A percentile compares a stretch with the other conserved stretches of the same genome.
These are phyloP conservation scores for Penicillium hordei DNA, from an alignment of 2,329 filamentous ascomycete genomes.

Conservation along the genomic window DNA sequence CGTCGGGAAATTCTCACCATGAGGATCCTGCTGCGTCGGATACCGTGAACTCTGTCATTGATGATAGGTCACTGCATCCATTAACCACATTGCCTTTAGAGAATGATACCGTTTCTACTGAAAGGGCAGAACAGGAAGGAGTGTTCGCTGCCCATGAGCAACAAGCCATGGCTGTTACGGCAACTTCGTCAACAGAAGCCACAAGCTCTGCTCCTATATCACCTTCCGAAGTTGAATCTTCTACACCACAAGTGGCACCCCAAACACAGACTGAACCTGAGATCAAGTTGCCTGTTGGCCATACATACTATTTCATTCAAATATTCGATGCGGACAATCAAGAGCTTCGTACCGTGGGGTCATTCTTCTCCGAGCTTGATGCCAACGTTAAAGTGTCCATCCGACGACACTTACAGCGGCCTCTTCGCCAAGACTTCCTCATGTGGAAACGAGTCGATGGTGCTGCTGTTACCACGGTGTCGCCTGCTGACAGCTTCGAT, in stretches of 20 bases:
- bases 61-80: not conserved
- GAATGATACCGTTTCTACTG: conserved; percentile 14
- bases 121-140: conserved; percentile 27
- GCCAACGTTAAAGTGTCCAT: conserved; percentile 44
- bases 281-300: conserved; percentile 31
- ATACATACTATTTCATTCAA: conserved; percentile 52
- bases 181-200: conserved; percentile 9
- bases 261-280: conserved; percentile 18
- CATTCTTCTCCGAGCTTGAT: conserved; percentile 43
- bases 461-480: conserved; percentile 36
- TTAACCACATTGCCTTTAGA: conserved; percentile 15
- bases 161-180: conserved; percentile 23
- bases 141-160: conserved; percentile 34
- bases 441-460: conserved; percentile 47
- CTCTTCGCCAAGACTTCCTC: conserved; percentile 41
- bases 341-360: conserved; percentile 41
- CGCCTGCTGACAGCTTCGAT: conserved; percentile 36
- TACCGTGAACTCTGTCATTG: not conserved
- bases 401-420: conserved; percentile 40
- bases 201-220: conserved; percentile 3
- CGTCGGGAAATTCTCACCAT: conserved; percentile 23
- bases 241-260: conserved; percentile 3
- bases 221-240: conserved; percentile 15
- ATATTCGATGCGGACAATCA: conserved; percentile 53
- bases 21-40: not conserved